Conservation (phyloP, 2,329 filamentous ascomycete genomes). For the Exophiala dermatitidis region DNA sequence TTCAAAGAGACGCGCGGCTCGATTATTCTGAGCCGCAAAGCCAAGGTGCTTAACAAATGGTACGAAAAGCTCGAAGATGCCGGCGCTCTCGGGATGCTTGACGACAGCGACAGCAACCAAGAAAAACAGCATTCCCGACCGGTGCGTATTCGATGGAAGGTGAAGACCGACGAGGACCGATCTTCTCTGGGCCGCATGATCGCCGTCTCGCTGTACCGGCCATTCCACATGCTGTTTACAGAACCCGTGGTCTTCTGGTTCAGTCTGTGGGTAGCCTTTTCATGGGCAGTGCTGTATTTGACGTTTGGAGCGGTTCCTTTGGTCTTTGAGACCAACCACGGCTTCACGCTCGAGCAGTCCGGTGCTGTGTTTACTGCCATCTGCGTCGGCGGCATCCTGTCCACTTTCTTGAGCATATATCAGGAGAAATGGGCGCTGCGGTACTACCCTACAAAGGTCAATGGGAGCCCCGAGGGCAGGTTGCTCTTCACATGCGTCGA, state of each 20-base stretch:
- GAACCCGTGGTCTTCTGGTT: conserved; percentile 64
- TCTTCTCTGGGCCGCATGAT: conserved; percentile 22
- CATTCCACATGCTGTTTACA: conserved; percentile 47
- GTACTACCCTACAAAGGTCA: conserved; percentile 31
- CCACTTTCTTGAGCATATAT: conserved; percentile 61
- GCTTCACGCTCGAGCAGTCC: conserved; percentile 59
- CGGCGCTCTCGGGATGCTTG: conserved; percentile 45
- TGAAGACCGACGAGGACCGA: conserved; percentile 23
- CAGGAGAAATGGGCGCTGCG: conserved; percentile 55
- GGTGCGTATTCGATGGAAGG: conserved; percentile 25
- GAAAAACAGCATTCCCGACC: conserved; percentile 39
- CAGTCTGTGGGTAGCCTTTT: conserved; percentile 81
- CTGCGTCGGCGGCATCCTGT: conserved; percentile 57
- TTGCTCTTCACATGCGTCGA: conserved; percentile 78
- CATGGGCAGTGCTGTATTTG: conserved; percentile 82
- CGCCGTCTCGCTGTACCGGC: conserved; percentile 21
- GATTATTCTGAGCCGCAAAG: conserved; percentile 71
- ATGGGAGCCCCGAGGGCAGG: conserved; percentile 60
- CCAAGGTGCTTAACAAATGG: conserved; percentile 65
- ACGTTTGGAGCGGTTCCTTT: conserved; percentile 74
- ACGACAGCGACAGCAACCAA: conserved; percentile 58
- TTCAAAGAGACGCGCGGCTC: conserved; percentile 78
- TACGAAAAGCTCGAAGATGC: conserved; percentile 64
- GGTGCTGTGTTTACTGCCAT: conserved; percentile 69
- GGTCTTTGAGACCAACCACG: conserved; percentile 61